Conservation (phyloP, 2,329 filamentous ascomycete species). For the Exophiala bonariae region DNA sequence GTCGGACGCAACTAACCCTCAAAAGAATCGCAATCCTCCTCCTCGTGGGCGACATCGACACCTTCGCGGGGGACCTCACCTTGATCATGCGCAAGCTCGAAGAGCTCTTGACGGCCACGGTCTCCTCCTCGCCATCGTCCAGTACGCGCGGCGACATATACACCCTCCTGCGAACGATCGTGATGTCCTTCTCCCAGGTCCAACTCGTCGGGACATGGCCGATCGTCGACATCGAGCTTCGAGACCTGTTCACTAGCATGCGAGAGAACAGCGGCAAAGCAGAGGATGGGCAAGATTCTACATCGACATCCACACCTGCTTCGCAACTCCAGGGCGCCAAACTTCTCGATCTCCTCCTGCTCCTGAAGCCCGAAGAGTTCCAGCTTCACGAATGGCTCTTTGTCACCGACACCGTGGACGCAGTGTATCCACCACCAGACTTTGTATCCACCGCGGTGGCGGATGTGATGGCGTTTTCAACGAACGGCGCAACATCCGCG, state of each 20-base stretch:
- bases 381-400: conserved; percentile 99
- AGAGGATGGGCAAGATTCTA: conserved; percentile 68
- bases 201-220: conserved; percentile 89
- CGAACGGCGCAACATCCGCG: conserved; percentile 5
- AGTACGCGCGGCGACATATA: conserved; percentile 86
- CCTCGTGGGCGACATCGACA: conserved; percentile 73
- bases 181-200: conserved; percentile 74
- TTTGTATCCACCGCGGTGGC: conserved; percentile 74
- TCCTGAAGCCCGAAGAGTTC: conserved; percentile 89
- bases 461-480: conserved; percentile 47
- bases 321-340: conserved; percentile 90
- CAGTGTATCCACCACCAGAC: conserved; percentile 75
- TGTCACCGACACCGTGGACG: conserved; percentile 93
- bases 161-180: conserved; percentile 79
- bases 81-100: conserved; percentile 78
- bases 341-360: conserved; percentile 83
- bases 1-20: conserved; percentile 86
- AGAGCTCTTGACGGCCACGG: conserved; percentile 79
- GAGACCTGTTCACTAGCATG: conserved; percentile 67
- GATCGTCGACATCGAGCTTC: conserved; percentile 80
- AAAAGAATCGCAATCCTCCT: conserved; percentile 78
- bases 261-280: conserved; percentile 22
- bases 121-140: conserved; percentile 88
- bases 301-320: conserved; percentile 58
- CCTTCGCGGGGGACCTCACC: conserved; percentile 74